Base-by-base conservation (phyloP, 805 yeast species). In the Wickerhamiella brachini region DNA sequence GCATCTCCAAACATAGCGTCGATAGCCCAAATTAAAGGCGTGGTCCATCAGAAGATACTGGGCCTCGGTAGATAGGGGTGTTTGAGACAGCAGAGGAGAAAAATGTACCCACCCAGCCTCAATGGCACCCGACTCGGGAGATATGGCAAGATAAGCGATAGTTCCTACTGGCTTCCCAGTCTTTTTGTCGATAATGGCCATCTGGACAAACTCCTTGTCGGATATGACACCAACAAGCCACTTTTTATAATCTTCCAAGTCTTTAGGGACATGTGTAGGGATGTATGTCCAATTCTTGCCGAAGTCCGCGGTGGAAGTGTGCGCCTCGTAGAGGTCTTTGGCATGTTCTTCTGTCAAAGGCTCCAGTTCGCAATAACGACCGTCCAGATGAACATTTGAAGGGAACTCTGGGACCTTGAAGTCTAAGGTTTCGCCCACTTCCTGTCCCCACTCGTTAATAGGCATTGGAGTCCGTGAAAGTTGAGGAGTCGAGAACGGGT, bases 1-100 rank as follows among this genome's bases (percentile, higher is more conserved):
- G 53, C 69, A 67, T 50, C 62, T 65, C 71, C 71, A 67, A 51
- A 64, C 68, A 45, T 54, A 58, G 15, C 70, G 57, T n/a, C 71
- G 56, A 52, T 64, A 62, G 2, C 63, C 60, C 44, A 64, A 53
- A 10, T 38, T 51, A 46, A 65, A 64, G 2, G 60, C 67, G 44
- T 63, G 55, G 29, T 54, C 56, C 55, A 61, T 57, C 51, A 65
- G 45, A 39, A 66, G 54, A 52, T 57, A 66, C 46, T 60, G 59
- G 1, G 64, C 66, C 47, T 67, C 71, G 1, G 70, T 65, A 9
- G 67, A 61, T 29, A 56, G 52, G 4, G 59, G 55, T 8, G 66
- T 65, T 39, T 58, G 50, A 37, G 58, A 59, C 49, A 61, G 37
- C 24, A 20, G 15, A 3, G 51, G 54, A 1, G 64, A 53, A 49